Evolutionary conservation across 2,329 filamentous ascomycete genomes (phyloP).

Genomic region (Ustilaginoidea virens): DNA sequence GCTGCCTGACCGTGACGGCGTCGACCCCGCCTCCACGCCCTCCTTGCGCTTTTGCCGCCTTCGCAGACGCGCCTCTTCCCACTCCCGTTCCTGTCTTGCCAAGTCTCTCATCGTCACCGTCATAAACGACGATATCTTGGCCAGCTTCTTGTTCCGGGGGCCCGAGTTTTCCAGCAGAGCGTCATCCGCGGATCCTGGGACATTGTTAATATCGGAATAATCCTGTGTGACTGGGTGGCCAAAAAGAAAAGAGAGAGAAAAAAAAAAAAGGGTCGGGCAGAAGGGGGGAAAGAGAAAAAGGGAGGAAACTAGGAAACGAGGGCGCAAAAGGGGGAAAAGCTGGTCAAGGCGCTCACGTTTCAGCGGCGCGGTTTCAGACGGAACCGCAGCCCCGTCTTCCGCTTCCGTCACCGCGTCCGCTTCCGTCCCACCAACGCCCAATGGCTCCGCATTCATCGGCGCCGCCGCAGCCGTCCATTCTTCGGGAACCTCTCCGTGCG

Average conservation of each 20-base stretch:
- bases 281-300: background rate
- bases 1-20: slow-evolving; percentile 37
- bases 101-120: slow-evolving; percentile 42
- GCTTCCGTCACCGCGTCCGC: slow-evolving; percentile 9
- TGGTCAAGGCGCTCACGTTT: slow-evolving; percentile 38
- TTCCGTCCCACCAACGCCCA: slow-evolving; percentile 10
- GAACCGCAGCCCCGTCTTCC: slow-evolving; percentile 28
- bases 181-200: slow-evolving; percentile 25
- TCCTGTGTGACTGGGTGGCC: too few species aligned
- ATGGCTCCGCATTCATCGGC: slow-evolving; percentile 26
- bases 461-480: slow-evolving; percentile 62
- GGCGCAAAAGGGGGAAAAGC: too few species aligned
- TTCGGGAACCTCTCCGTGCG: slow-evolving; percentile 62
- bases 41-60: slow-evolving; percentile 51
- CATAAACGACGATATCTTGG: slow-evolving; percentile 33
- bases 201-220: too few species aligned
- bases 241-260: background rate
- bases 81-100: slow-evolving; percentile 50
- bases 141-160: slow-evolving; percentile 27
- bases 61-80: slow-evolving; percentile 55
- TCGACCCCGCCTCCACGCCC: slow-evolving; percentile 34
- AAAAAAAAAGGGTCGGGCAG: background rate
- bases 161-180: slow-evolving; percentile 21
- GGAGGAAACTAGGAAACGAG: too few species aligned
- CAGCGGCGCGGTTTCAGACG: slow-evolving; percentile 33